A percentile compares a stretch with the other conserved stretches of the same genome.
These are phyloP conservation scores for Coemansia sp. DNA, from an alignment of 192 early-diverging fungal genomes.

Conservation along the genomic window DNA sequence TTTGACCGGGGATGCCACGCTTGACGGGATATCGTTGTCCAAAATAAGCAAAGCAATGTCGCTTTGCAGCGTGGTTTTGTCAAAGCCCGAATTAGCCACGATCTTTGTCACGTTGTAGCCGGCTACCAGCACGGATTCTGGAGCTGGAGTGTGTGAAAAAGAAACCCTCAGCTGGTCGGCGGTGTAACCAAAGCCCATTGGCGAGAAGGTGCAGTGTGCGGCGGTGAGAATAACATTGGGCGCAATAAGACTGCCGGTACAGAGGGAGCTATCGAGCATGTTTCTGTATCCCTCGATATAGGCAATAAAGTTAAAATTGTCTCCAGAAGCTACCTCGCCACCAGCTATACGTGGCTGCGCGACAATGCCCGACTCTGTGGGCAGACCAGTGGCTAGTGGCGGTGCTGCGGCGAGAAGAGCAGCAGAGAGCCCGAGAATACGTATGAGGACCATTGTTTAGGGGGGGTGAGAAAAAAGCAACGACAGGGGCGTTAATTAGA, in stretches of 20 bases:
- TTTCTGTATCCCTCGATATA: constrained; percentile 15
- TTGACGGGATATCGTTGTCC: constrained; percentile 8
- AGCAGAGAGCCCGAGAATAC: background rate
- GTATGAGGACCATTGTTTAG: background rate
- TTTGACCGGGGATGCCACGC: constrained; percentile 16
- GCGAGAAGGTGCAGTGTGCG: constrained; percentile 34
- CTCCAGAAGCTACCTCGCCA: constrained; percentile 12
- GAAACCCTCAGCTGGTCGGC: constrained; percentile 11
- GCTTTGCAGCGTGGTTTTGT: constrained; percentile 10
- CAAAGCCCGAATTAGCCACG: constrained; percentile 7
- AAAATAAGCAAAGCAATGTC: constrained; percentile 45
- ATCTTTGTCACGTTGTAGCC: constrained; percentile 24
- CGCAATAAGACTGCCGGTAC: constrained; percentile 46
- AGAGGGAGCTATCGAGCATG: constrained; percentile 7
- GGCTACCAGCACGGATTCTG: background rate
- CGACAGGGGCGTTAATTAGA: no score
- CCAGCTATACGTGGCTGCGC: constrained; percentile 29
- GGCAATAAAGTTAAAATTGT: constrained; percentile 24
- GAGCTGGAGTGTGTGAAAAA: constrained; percentile 18
- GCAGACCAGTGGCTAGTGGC: background rate
- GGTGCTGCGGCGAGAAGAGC: background rate
- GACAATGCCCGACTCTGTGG: background rate
- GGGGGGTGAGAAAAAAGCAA: no score
- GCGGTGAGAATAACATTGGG: constrained; percentile 53
- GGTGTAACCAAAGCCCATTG: background rate